Evolutionary conservation across 2,329 filamentous ascomycete genomes (phyloP).

Genomic region (Elsinoe australis): DNA sequence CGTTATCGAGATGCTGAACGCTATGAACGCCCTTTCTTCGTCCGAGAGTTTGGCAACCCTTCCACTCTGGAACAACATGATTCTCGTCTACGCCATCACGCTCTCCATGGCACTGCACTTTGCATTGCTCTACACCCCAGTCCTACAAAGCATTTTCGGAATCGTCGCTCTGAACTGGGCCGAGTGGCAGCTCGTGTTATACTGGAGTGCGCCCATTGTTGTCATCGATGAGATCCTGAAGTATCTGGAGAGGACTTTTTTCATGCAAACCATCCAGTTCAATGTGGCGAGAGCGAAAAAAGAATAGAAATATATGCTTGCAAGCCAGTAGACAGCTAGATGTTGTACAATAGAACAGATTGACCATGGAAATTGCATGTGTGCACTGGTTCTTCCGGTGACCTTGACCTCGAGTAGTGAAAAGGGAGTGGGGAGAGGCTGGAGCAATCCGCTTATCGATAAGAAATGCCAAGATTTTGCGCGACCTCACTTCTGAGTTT

Average conservation of each 20-base stretch:
- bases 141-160: slow-evolving; percentile 81
- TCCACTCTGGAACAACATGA: slow-evolving; percentile 97
- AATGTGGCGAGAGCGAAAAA: slow-evolving; percentile 18
- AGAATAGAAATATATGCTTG: slow-evolving; percentile 17
- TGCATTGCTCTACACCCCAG: slow-evolving; percentile 81
- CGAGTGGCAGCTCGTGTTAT: slow-evolving; percentile 88
- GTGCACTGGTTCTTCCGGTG: too few species aligned
- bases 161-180: slow-evolving; percentile 77
- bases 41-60: slow-evolving; percentile 90
- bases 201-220: slow-evolving; percentile 87
- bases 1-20: slow-evolving; percentile 99
- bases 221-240: slow-evolving; percentile 81
- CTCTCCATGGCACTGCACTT: slow-evolving; percentile 95
- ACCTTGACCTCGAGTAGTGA: neutral
- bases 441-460: slow-evolving; percentile 7
- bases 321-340: neutral
- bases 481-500: slow-evolving; percentile 15
- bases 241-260: slow-evolving; percentile 52
- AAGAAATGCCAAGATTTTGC: slow-evolving; percentile 13
- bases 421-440: neutral
- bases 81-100: slow-evolving; percentile 88
- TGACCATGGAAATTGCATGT: neutral
- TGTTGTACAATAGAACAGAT: neutral
- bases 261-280: slow-evolving; percentile 25
- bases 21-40: slow-evolving; percentile 93